Conservation (phyloP, 1,139 yeast genomes). For the Kodamaea fungicola region DNA sequence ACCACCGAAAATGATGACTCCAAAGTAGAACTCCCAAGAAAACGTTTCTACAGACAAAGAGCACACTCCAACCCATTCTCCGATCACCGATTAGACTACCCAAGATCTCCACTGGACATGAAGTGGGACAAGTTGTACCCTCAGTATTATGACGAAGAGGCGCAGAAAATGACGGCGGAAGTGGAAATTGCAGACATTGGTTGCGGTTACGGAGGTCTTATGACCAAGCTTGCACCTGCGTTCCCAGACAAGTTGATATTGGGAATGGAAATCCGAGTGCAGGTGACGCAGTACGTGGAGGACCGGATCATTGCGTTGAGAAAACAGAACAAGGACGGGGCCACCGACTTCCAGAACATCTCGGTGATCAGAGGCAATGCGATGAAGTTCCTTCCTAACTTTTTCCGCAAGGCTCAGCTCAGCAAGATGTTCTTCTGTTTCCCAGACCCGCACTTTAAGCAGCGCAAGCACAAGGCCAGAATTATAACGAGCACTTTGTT, state of each 20-base stretch:
- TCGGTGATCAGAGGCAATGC: constrained; percentile 93
- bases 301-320: constrained; percentile 90
- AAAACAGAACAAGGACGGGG: constrained; percentile 41
- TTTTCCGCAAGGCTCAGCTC: constrained; percentile 75
- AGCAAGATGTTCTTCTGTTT: constrained; percentile 95
- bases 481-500: constrained; percentile 85
- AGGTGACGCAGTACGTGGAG: constrained; percentile 94
- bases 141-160: constrained; percentile 39
- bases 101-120: constrained; percentile 76
- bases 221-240: constrained; percentile 74
- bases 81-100: constrained; percentile 90
- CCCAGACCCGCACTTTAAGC: constrained; percentile 98
- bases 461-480: constrained; percentile 95
- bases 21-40: constrained; percentile 61
- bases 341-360: constrained; percentile 63
- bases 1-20: constrained; percentile 7
- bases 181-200: constrained; percentile 97
- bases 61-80: constrained; percentile 98
- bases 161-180: constrained; percentile 41
- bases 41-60: constrained; percentile 89
- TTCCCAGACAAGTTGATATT: constrained; percentile 72
- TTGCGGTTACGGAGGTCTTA: constrained; percentile 95
- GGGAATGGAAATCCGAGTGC: constrained; percentile 97
- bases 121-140: constrained; percentile 84
- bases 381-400: constrained; percentile 95